Percentiles rank a stretch among this genome's conserved stretches.
phyloP scores from a whole-genome alignment of 495 filamentous ascomycete genomes.

The Amorphotheca resinae region DNA sequence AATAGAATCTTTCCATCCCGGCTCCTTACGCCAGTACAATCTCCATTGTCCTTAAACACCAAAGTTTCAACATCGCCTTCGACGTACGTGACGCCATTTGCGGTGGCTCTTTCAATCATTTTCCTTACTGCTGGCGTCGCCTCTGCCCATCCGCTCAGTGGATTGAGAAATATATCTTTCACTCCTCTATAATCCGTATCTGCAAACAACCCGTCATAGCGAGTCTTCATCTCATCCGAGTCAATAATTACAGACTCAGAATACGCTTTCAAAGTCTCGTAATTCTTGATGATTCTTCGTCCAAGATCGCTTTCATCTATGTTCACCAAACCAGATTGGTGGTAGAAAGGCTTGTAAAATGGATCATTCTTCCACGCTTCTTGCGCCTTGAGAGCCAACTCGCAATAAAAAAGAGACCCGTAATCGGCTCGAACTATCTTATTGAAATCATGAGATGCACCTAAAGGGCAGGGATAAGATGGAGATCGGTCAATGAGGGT shows the following conservation, averaged over 20 bases:
- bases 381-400: constrained; percentile 43
- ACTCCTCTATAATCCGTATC: constrained; percentile 37
- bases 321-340: constrained; percentile 43
- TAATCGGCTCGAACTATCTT: constrained; percentile 59
- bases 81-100: constrained; percentile 32
- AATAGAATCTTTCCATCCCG: constrained; percentile 26
- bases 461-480: constrained; percentile 25
- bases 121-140: constrained; percentile 38
- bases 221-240: constrained; percentile 30
- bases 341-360: constrained; percentile 41
- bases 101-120: constrained; percentile 32
- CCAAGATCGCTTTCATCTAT: constrained; percentile 34
- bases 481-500: constrained; percentile 45
- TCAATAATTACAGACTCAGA: constrained; percentile 28
- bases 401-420: constrained; percentile 40
- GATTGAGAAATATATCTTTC: constrained; percentile 28
- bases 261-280: constrained; percentile 31
- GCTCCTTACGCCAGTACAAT: constrained; percentile 30
- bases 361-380: constrained; percentile 38
- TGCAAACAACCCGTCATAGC: constrained; percentile 39
- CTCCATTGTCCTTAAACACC: constrained; percentile 2
- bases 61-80: constrained; percentile 8
- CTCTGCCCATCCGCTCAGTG: constrained; percentile 48
- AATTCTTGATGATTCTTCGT: constrained; percentile 36
- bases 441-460: constrained; percentile 56